Base-by-base conservation (phyloP, 352 stramenopile genomes). In the Ophiocytium majus region DNA sequence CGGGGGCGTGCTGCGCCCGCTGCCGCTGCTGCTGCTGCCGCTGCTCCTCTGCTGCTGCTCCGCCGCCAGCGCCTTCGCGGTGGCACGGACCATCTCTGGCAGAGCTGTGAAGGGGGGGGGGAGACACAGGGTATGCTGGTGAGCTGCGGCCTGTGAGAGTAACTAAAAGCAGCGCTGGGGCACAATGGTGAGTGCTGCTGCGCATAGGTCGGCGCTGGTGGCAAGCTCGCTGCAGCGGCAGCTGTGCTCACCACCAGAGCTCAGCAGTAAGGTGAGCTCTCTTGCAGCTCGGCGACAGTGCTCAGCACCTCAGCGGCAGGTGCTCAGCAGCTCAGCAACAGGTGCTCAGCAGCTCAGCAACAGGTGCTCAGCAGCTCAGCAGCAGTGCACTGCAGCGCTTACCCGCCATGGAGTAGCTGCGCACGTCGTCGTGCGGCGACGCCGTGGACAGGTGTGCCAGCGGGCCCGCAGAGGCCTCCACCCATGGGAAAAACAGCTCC, bases 401-500 rank as follows among this genome's bases (percentile, higher is more conserved):
- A 76, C 64, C 64, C 17, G 64, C 64, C 64, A 76, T 76, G 34
- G 64, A 34, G 34, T 76, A 76, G 64, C 64, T 76, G 64, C 84
- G 34, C 33, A 88, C 80, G 31, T 88, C 84, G 23, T 88, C 84
- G 75, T 88, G 84, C 17, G 84, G 84, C 35, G 79, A 85, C 50
- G 64, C 86, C 32, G 79, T 86, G 33, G 84, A 50, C 32, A 88
- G 81, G 23, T 63, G 36, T 31, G 84, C 84, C 34, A 88, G 66
- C 37, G 82, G 80, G 1, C 81, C 84, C 14, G 84, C 78, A 10
- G 82, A 75, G 0, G 32, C 37, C 80, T 88, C 84, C 32, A 88
- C 84, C 74, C 84, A 88, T 0, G 84, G 84, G 36, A 88, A 82
- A 71, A 88, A 88, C 33, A 85, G 84, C 66, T 88, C 84, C 84